Base-by-base conservation (phyloP, 2,329 filamentous ascomycete genomes). In the Colletotrichum sojae region DNA sequence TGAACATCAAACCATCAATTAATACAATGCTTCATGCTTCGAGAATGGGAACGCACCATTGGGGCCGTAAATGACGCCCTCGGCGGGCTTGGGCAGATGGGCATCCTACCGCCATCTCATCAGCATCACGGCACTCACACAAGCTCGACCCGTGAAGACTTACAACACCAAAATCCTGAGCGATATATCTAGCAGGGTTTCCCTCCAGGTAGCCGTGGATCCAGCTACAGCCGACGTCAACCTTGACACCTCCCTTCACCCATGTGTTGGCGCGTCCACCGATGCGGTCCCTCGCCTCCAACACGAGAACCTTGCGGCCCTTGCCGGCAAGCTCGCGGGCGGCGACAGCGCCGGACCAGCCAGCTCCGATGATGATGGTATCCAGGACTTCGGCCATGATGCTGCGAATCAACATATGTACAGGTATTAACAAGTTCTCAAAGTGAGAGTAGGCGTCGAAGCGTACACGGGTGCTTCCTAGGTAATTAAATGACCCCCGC, bases 211-310 rank as follows among this genome's bases (percentile, higher is more conserved):
- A 69, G 13, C 67, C 67, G 10, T 69, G 67, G 8, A 69, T 69
- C 67, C 67, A 69, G 63, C 67, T 69, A 27, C 67, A 69, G 40
- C 67, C 67, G 6, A 69, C 43, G 22, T 69, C 67, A 40, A 69
- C 52, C 52, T 69, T 69, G 51, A 66, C 62, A n/a, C 61, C 45
- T 39, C 67, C 56, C 45, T 67, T 69, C 15, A 57, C 45, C 67
- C 67, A 69, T 5, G 69, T 72, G 6, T 55, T 65, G 36, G 60
- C 67, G 20, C 66, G 66, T 43, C 72, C 71, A 39, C 72, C 63
- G 48, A 69, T 56, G 31, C 72, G 62, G 53, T 71, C 53, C 48
- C 71, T 61, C 10, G 72, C 64, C 51, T 72, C 67, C 15, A 71
- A 54, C 8, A 72, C 27, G 25, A 69, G 51, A 18, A 70, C 65